Base-by-base conservation (phyloP, 768 basidiomycete species). In the Bullera alba region DNA sequence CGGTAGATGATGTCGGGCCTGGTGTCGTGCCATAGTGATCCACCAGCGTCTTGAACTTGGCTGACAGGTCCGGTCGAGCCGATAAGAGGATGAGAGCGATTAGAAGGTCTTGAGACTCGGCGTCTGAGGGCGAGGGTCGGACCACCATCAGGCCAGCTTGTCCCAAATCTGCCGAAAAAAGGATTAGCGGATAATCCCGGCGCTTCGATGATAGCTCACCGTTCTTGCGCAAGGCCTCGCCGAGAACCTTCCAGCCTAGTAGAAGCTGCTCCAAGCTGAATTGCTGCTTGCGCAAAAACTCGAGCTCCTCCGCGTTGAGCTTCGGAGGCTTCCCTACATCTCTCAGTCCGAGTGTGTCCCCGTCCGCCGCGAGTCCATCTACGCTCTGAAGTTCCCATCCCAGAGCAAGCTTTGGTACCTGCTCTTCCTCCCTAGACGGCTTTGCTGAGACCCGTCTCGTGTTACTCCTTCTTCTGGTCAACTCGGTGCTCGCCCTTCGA, bases 231-330 rank as follows among this genome's bases (percentile, higher is more conserved):
- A 66, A 35, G 2, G 41, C 50, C 26, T 47, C 35, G 1, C 61
- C 65, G 14, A 63, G 51, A 10, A 42, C 12, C 21, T 46, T 48
- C 58, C 61, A 66, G n/a, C 32, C 51, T 15, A 46, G 22, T 22
- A 21, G 45, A 15, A 60, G 58, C 28, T 66, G 58, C 14, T 55
- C 58, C 4, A 37, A 21, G 6, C 34, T 41, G 29, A 56, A 45
- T 23, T 26, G 39, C 17, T 57, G 27, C 4, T 41, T 32, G 7
- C 45, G 34, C 12, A 65, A 25, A 29, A 56, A 27, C 26, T 38
- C 46, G 17, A 30, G 15, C 49, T 65, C 63, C 16, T 51, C 52
- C 19, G 7, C 23, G 1, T 15, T 44, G 25, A 65, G 41, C 7
- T 10, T 38, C 3, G 51, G 49, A 16, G 28, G 38, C 41, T 42